phyloP scores from a whole-genome alignment of 106 monocot species.

The Cymbidium sinense region DNA sequence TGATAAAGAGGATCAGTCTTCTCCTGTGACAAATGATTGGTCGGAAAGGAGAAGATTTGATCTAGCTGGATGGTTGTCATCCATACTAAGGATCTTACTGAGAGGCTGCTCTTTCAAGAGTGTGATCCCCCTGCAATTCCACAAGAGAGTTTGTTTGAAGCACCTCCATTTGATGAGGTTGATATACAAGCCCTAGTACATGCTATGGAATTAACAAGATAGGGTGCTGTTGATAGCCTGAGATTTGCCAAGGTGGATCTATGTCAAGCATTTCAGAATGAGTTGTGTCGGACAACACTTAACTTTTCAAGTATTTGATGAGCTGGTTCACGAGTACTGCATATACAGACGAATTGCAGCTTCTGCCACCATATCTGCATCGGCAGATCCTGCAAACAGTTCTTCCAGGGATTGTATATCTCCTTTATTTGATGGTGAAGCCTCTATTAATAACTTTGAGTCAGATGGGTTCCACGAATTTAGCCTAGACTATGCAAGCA shows the following conservation, averaged over 20 bases:
- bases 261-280: conserved; percentile 96
- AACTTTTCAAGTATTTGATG: conserved; percentile 74
- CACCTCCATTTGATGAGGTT: conserved; percentile 97
- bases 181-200: conserved; percentile 99
- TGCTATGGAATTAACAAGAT: conserved; percentile 93
- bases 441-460: conserved; percentile 38
- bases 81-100: conserved; percentile 82
- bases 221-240: conserved; percentile 89
- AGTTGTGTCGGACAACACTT: conserved; percentile 80
- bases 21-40: conserved; percentile 95
- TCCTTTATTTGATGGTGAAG: conserved; percentile 44
- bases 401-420: conserved; percentile 25
- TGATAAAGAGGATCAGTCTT: conserved; percentile 69
- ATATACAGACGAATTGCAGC: conserved; percentile 81
- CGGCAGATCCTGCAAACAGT: conserved; percentile 21
- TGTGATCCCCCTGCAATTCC: conserved; percentile 71
- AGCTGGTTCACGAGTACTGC: conserved; percentile 92
- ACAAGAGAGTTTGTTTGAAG: conserved; percentile 62
- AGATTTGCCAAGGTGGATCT: conserved; percentile 88
- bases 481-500: conserved; percentile 23
- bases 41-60: conserved; percentile 74
- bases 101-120: conserved; percentile 87
- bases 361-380: conserved; percentile 28
- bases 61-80: conserved; percentile 72
- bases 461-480: conserved; percentile 27